phyloP scores from a whole-genome alignment of 140 eudicot genomes.

The Oenanthe javanica region DNA sequence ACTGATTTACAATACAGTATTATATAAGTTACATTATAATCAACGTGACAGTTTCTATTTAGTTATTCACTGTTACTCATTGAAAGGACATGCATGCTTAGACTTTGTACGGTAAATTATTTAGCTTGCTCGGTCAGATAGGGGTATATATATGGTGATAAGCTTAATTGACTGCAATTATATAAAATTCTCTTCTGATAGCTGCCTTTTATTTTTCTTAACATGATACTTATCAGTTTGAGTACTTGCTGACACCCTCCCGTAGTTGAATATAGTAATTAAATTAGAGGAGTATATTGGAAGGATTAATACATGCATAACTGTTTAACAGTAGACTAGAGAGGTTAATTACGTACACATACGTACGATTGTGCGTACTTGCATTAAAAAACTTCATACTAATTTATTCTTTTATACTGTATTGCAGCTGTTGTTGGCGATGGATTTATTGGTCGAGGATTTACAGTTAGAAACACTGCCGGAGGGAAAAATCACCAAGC shows the following conservation, averaged over 20 bases:
- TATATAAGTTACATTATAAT: not conserved
- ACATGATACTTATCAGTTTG: not conserved
- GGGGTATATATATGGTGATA: no score
- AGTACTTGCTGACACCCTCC: not conserved
- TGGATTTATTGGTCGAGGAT: conserved; percentile 62
- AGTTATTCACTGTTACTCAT: not conserved
- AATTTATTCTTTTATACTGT: not conserved
- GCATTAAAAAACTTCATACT: no score
- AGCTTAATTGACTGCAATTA: not conserved
- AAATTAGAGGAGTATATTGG: no score
- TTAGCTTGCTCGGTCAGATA: not conserved
- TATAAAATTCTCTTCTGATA: no score
- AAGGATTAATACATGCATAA: no score
- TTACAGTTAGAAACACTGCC: conserved; percentile 68
- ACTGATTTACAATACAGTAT: no score
- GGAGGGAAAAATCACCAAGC: conserved; percentile 71
- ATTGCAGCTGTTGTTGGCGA: conserved; percentile 57
- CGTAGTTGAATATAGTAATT: no score
- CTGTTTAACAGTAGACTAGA: no score
- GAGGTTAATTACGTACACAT: no score
- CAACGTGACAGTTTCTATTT: not conserved
- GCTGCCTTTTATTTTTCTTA: no score
- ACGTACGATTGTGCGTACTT: no score
- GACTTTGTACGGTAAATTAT: not conserved
- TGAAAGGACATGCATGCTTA: not conserved